Base-by-base conservation (phyloP, 2,329 filamentous ascomycete species). In the Aspergillus sp. region DNA sequence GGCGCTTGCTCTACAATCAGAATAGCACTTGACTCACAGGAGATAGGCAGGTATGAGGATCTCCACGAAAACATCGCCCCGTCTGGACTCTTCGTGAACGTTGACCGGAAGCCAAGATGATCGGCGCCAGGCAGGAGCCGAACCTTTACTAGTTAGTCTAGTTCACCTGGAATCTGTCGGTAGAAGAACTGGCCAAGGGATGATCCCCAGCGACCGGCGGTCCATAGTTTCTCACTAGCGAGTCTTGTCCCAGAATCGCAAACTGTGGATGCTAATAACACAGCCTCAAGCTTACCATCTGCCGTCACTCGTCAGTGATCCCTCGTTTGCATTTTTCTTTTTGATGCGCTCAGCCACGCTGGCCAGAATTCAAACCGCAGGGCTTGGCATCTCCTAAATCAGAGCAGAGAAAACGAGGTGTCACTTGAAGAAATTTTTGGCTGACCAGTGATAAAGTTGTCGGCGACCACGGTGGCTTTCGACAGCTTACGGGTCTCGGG, bases 221-320 rank as follows among this genome's bases (percentile, higher is more conserved):
- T 36, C 57, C 42, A 56, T 63, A 55, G 63, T 57, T 62, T 49
- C 49, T 59, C 46, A 52, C 50, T 56, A 58, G 52, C 36, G 55
- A 58, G 54, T 60, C 57, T 60, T 58, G 61, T 58, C 57, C 52
- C 32, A 36, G 4, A 36, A 36, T 36, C 32, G 4, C 36, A 9
- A 16, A 42, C 32, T 14, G 32, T 36, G 32, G 6, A 42, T 47
- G 45, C 22, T 22, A 20, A 36, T 52, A 49, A 56, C 63, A 65
- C 62, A 65, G 63, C 63, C 63, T 56, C 60, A 56, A 50, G 36
- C 36, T 57, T 56, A 10, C 54, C 53, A 53, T 63, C 31, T 61
- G 55, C 56, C 24, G 45, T 24, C 45, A 42, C 50, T 58, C 24
- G 18, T 24, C 45, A 31, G 52, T 56, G 49, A 49, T 50, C 31